phyloP scores from a whole-genome alignment of 176 grass and related monocot species.

The Rhynchospora tenuis region DNA sequence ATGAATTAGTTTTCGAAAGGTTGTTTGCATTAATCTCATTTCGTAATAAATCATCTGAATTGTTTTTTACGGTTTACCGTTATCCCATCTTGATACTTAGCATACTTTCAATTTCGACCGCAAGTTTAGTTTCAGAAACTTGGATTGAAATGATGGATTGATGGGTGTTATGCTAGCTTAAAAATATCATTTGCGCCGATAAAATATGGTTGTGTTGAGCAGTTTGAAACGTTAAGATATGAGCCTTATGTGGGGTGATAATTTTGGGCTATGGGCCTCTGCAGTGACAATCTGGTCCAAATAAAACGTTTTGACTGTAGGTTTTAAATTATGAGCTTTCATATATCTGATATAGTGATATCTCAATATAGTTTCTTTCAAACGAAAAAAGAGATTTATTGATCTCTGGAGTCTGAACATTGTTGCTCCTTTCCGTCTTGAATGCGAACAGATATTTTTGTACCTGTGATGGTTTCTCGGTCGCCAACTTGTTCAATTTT shows the following conservation, averaged over 20 bases:
- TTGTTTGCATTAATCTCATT: background rate
- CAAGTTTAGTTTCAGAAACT: background rate
- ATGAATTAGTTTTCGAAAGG: background rate
- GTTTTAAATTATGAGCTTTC: too few species aligned
- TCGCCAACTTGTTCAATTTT: conserved; percentile 14
- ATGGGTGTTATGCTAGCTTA: background rate
- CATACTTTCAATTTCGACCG: background rate
- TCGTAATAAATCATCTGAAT: conserved; percentile 8
- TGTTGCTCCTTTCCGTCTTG: background rate
- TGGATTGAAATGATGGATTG: background rate
- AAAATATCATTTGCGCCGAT: too few species aligned
- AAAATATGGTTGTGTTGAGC: too few species aligned
- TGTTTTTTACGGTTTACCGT: background rate
- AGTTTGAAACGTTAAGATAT: too few species aligned
- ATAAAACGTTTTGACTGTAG: too few species aligned
- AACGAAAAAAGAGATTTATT: background rate
- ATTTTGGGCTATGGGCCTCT: background rate
- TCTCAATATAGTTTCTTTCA: too few species aligned
- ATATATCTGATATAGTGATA: too few species aligned
- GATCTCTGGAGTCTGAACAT: background rate
- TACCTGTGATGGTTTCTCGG: background rate
- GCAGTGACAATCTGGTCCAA: background rate
- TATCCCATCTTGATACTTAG: too few species aligned
- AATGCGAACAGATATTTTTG: background rate
- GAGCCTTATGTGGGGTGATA: background rate